Conservation (phyloP, 2,329 filamentous ascomycete genomes). For the Fusarium sp. region DNA sequence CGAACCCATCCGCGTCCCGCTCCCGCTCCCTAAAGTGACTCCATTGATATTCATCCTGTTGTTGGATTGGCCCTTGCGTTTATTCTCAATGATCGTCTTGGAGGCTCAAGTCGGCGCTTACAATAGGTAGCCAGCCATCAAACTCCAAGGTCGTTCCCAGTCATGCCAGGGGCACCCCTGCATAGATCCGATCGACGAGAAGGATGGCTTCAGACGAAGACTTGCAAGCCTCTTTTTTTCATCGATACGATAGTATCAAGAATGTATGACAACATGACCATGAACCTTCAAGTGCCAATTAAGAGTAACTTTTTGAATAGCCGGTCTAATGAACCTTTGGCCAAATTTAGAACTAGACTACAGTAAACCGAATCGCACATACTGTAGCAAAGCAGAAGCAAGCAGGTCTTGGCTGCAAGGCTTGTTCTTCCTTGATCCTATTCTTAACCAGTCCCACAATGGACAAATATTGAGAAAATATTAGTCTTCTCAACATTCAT, state of each 20-base stretch:
- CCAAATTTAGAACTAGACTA: slow-evolving; percentile 20
- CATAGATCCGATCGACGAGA: slow-evolving; percentile 45
- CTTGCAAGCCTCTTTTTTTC: slow-evolving; percentile 18
- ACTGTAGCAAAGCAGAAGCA: neutral
- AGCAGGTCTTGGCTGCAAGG: neutral
- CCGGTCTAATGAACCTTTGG: neutral
- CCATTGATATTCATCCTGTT: neutral
- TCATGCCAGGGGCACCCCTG: slow-evolving; percentile 34
- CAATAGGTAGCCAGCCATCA: slow-evolving; percentile 29
- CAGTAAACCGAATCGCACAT: slow-evolving; percentile 5
- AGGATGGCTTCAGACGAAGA: slow-evolving; percentile 27
- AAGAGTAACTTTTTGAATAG: neutral
- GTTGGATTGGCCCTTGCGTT: slow-evolving; percentile 15
- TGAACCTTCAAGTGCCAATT: neutral
- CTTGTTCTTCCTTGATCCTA: slow-evolving; percentile 7
- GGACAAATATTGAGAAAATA: slow-evolving; percentile 16
- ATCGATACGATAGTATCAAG: neutral
- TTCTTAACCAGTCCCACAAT: slow-evolving; percentile 17
- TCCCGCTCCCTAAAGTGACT: slow-evolving; percentile 27
- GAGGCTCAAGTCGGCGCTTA: slow-evolving; percentile 45
- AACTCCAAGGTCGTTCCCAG: slow-evolving; percentile 28
- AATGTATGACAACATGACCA: slow-evolving; percentile 4
- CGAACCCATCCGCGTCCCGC: slow-evolving; percentile 21
- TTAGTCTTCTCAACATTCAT: slow-evolving; percentile 33
- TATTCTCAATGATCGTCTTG: slow-evolving; percentile 19